Evolutionary conservation across 176 grass and related monocot genomes (phyloP).

Genomic region (Luzula sylvatica): DNA sequence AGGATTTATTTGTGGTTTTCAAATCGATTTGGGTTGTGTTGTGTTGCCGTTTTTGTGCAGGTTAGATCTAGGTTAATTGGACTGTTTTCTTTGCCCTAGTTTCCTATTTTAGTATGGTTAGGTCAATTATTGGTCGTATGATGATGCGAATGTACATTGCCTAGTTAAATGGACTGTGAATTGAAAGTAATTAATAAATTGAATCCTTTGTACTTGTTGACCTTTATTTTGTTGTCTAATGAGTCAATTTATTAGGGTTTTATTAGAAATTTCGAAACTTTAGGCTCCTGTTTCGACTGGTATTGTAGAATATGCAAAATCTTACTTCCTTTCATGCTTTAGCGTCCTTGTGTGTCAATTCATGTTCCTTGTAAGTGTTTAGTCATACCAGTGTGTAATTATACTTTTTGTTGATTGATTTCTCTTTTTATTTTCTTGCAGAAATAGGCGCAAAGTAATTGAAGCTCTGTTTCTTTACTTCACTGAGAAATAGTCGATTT

Average conservation of each 20-base stretch:
- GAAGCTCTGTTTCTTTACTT: not conserved
- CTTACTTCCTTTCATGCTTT: too few relatives aligned
- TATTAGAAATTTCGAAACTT: not conserved
- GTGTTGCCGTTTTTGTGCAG: not conserved
- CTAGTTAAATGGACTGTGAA: not conserved
- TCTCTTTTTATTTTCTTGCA: too few relatives aligned
- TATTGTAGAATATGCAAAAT: too few relatives aligned
- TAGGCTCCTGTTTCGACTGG: too few relatives aligned
- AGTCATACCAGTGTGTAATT: too few relatives aligned
- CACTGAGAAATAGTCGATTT: constrained; percentile 22
- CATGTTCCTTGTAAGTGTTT: too few relatives aligned
- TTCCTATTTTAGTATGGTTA: not conserved
- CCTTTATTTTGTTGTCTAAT: not conserved
- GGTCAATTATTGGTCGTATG: not conserved
- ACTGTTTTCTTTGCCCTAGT: not conserved
- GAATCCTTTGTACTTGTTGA: too few relatives aligned
- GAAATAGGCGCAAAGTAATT: not conserved
- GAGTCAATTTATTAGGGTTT: not conserved
- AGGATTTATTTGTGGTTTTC: not conserved
- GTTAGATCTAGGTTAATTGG: not conserved
- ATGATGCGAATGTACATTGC: not conserved
- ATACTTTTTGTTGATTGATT: too few relatives aligned
- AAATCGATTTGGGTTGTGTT: not conserved
- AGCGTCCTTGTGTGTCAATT: too few relatives aligned
- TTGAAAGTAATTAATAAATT: not conserved